Base-by-base conservation (phyloP, 805 yeast genomes). In the Monosporozyma unispora region DNA sequence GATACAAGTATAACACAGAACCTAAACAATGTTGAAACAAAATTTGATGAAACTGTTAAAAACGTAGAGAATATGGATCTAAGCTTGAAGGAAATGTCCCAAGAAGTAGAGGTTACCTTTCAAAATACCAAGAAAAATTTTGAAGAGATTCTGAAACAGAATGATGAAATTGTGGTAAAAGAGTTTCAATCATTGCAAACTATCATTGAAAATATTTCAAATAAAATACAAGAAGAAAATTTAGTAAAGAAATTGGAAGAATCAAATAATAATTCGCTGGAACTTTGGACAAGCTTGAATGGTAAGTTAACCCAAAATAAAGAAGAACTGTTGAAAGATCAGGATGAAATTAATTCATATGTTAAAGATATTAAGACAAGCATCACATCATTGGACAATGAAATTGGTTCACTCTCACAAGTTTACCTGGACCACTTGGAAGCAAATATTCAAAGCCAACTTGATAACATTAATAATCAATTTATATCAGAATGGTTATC, bases 401-500 rank as follows among this genome's bases (percentile, higher is more conserved):
- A 46, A 12, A 21, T 48, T 4, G 35, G 14, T 7, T 19, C 27
- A 39, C 10, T 39, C 10, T 18, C 27, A 12, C 14, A 18, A 4
- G 8, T 37, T 18, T 10, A 18, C 5, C 9, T 21, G 9, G 22
- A 3, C n/a, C 21, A 21, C 14, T 2, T 39, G 22, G 42, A 39
- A 21, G n/a, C 19, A 42, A 35, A 51, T 16, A 12, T 38, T 14
- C 16, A 50, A 10, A 22, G 16, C 3, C 41, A 73, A 55, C 51
- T 72, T 67, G 27, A 61, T 54, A 40, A 71, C 53, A 44, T 72
- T 61, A 37, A 70, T 51, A 50, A 61, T 45, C 47, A 47, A 10
- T 25, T 60, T 10, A 16, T 54, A 8, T 12, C 33, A 11, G 56
- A 54, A 12, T 51, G 60, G 56, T 42, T 49, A 33, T 33, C 43